phyloP scores from a whole-genome alignment of 495 filamentous ascomycete genomes.

The Penicillium riverlandense region DNA sequence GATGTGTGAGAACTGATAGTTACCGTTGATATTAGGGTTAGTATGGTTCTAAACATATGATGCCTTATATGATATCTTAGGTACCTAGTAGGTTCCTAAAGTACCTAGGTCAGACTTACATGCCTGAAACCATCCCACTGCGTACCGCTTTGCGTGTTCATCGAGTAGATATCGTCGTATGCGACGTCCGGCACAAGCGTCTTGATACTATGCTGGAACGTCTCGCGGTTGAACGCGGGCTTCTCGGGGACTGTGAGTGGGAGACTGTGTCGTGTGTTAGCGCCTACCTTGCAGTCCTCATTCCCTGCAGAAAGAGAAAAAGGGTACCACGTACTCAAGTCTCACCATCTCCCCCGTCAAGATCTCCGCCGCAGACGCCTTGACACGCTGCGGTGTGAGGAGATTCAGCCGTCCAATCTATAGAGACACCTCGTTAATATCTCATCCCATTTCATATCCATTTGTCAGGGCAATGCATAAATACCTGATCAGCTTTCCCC shows the following conservation, averaged over 20 bases:
- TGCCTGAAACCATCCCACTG: constrained; percentile 75
- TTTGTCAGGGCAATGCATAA: too few relatives aligned
- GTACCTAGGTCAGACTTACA: constrained; percentile 18
- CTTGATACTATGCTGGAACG: constrained; percentile 48
- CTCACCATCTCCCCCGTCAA: constrained; percentile 46
- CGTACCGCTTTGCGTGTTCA: constrained; percentile 66
- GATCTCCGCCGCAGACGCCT: constrained; percentile 42
- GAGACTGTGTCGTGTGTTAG: constrained; percentile 28
- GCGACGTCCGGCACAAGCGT: constrained; percentile 26
- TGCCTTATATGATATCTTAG: too few relatives aligned
- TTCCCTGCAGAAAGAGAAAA: neutral
- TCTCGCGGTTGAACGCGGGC: constrained; percentile 44
- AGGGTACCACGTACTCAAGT: constrained; percentile 28
- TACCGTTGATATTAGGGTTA: too few relatives aligned
- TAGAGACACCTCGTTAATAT: neutral
- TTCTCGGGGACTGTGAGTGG: constrained; percentile 45
- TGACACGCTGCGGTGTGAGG: constrained; percentile 48
- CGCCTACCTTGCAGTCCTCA: constrained; percentile 1
- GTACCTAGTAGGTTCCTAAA: too few relatives aligned
- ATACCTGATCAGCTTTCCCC: constrained; percentile 51
- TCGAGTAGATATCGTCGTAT: constrained; percentile 54
- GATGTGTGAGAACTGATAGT: constrained; percentile 32
- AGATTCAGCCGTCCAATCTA: constrained; percentile 51
- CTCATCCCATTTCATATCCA: neutral
- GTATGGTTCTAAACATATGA: too few relatives aligned